A percentile compares a stretch with the other conserved stretches of the same genome.
Evolutionary conservation across 441 rosid species (phyloP).

Genomic region (Adansonia madagascariensis): DNA sequence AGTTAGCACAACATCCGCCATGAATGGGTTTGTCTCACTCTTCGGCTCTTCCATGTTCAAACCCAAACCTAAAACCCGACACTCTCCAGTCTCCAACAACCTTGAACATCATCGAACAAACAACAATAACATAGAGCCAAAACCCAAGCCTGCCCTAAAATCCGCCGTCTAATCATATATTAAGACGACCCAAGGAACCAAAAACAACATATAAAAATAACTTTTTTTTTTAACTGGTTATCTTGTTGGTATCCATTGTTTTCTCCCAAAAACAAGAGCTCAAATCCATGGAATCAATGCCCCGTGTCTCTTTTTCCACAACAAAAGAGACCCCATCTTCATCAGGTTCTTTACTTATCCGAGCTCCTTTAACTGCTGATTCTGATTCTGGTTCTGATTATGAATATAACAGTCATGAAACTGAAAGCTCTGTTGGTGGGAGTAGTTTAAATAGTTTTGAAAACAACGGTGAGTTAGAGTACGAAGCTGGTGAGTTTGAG

Average conservation of each 20-base stretch:
- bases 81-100: neutral
- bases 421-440: conserved; percentile 23
- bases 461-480: conserved; percentile 36
- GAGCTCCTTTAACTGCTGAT: conserved; percentile 70
- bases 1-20: neutral
- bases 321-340: conserved; percentile 34
- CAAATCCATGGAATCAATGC: conserved; percentile 40
- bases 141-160: neutral
- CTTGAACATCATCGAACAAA: neutral
- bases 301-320: conserved; percentile 36
- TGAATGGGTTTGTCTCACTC: conserved; percentile 9
- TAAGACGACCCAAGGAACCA: neutral
- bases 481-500: conserved; percentile 47
- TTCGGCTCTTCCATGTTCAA: neutral
- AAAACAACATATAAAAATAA: too few species aligned
- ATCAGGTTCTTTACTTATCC: conserved; percentile 54
- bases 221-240: too few species aligned
- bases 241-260: neutral
- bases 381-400: conserved; percentile 37
- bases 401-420: conserved; percentile 36
- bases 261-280: neutral
- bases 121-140: neutral
- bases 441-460: conserved; percentile 32
- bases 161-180: neutral
- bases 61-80: neutral